Evolutionary conservation across 805 yeast species (phyloP), one percentile per base, ranked within the genome.

Genomic region (Metschnikowia corniflorae): DNA sequence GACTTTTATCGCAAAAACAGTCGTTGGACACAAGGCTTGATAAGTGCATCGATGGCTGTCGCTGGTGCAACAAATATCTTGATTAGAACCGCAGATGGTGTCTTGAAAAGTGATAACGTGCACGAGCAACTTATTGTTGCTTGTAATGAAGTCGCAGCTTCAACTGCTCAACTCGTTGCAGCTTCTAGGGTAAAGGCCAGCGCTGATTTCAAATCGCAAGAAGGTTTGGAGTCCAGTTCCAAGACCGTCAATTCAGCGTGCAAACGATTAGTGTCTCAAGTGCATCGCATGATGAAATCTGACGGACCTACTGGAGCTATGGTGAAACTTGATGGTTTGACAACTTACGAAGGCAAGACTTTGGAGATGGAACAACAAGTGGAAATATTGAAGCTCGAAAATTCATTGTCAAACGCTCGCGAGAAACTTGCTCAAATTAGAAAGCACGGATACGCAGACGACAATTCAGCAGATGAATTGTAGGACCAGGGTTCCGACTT

Each of bases 331-430:
- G 69, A 84, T 16, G 75, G 73, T 51, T 60, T 86, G 39, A 70
- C 86, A 7, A 74, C 84, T 20, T 86, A 84, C 55, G 95, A 86
- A 58, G 86, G 85, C 50, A 84, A 82, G 60, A 83, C 94, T 0
- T 75, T 77, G 16, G 93, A 88, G 51, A 85, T 87, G 95, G 95
- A 86, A 55, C 95, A 86, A 59, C 96, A 87, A 58, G 95, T 87
- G 6, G 89, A 85, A 55, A 87, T 88, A 33, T 68, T 87, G 60
- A 85, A 84, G 58, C 68, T 87, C 38, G 96, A 87, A 53, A 84
- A 84, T 49, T 75, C 82, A 30, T 68, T 88, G 49, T 64, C 63
- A 31, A 59, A 75, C 15, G 93, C 96, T 1, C 71, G 95, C 57
- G 86, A 84, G 63, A 75, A 84, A 51, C 67, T 87, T 43, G 93